These are phyloP conservation scores for Lactuca sativa DNA, from an alignment of 129 eudicot genomes.

Conservation along the genomic window DNA sequence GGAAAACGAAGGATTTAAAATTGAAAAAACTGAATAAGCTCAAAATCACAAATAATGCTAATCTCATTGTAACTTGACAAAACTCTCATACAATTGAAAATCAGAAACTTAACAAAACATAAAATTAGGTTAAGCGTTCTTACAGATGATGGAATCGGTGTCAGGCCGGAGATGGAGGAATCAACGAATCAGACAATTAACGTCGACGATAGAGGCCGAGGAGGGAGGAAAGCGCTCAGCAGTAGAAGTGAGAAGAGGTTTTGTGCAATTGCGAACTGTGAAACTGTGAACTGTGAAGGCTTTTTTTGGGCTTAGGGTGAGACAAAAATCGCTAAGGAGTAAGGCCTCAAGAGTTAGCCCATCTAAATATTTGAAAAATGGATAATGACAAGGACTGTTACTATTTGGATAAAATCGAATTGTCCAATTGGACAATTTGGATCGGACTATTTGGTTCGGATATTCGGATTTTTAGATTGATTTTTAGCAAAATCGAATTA, in stretches of 20 bases:
- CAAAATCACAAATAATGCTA: neutral
- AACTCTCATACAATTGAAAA: neutral
- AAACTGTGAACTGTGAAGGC: neutral
- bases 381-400: too few relatives aligned
- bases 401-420: too few relatives aligned
- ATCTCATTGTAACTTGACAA: neutral
- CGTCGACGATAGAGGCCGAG: neutral
- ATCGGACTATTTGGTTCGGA: too few relatives aligned
- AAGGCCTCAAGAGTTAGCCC: too few relatives aligned
- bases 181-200: neutral
- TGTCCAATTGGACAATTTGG: too few relatives aligned
- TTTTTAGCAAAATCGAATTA: too few relatives aligned
- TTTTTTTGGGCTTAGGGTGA: neutral
- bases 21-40: neutral
- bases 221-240: neutral
- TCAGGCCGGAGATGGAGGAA: neutral
- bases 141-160: neutral
- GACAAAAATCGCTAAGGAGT: neutral
- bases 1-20: neutral
- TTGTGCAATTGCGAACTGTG: too few relatives aligned
- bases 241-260: neutral
- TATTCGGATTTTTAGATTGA: too few relatives aligned
- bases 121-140: neutral
- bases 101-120: neutral
- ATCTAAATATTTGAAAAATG: too few relatives aligned